Evolutionary conservation across 2,329 filamentous ascomycete species (phyloP), one percentile per base, ranked within the genome.

Genomic region (Calonectria pseudoreteaudii): DNA sequence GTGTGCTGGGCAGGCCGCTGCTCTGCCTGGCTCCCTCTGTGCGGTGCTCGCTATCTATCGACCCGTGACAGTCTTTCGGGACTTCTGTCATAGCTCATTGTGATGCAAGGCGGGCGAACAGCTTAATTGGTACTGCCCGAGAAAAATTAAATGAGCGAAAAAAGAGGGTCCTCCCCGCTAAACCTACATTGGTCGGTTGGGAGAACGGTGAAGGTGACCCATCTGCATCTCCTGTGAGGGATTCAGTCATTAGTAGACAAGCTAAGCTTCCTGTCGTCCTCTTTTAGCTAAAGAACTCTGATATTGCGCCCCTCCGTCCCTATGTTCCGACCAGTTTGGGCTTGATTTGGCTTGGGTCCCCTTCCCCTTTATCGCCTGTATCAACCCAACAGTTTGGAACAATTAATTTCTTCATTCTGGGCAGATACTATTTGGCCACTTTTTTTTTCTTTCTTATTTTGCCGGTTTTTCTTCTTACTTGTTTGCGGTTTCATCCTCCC

Each of bases 121-220:
- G 38, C 62, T 66, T 66, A 71, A 52, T 52, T 67, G 69, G 64
- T 52, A 52, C 64, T 50, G n/a, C 47, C 64, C 70, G 52, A 47
- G 68, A 52, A 62, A 71, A 60, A 62, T 71, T 71, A 71, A 71
- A 71, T 67, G 66, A 60, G 58, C 65, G 65, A 56, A 38, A 71
- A 71, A 71, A 68, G 64, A 71, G 64, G 70, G 70, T 64, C 70
- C 64, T 50, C 53, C 52, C 53, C 60, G 64, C 64, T 67, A 71
- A 38, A 65, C 60, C 38, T 41, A 53, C 53, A 38, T 68, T 71
- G 66, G 70, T 47, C 70, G 70, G 53, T 30, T 68, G 41, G 41
- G 52, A 68, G 64, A 62, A 62, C 70, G 70, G 70, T 71, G 70
- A 71, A 67, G 70, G 47, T 67, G 64, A 44, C 53, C 53, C 64